Base-by-base conservation (phyloP, 768 basidiomycete genomes). In the Pulveroboletus sp. region DNA sequence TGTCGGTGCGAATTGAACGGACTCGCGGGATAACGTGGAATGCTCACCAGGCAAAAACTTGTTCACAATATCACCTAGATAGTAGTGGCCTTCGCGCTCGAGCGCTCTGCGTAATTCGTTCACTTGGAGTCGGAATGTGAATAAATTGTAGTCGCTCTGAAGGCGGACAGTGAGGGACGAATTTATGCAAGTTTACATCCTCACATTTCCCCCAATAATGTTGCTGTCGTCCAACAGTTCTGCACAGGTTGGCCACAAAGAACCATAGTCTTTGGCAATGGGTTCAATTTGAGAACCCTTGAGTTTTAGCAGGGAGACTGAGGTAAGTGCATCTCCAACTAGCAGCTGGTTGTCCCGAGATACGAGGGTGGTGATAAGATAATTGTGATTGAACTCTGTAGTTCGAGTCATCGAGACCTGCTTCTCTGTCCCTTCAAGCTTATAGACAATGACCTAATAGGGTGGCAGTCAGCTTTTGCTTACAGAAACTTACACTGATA, bases 321-420 rank as follows among this genome's bases (percentile, higher is more conserved):
- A 92, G 62, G 80, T 82, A 26, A 94, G 78, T 8, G 84, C 82
- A 60, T 96, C 93, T 32, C 88, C 89, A n/a, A 83, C 76, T 15
- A 88, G 68, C 24, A 95, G 63, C 40, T 68, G 70, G 51, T 82
- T 68, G 3, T 72, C 76, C 41, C 75, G 76, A 4, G 79, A 70
- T 0, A 77, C 80, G 18, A 96, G 68, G 48, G 79, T 82, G 5
- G 79, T 81, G 27, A 93, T 81, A 49, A 88, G 53, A 68, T 93
- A 93, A 48, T 89, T 92, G 62, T 91, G 88, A 55, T 86, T 83
- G 85, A 90, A 93, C 35, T 78, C 72, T 0, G 78, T 64, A 7
- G 80, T 57, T 28, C 72, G 70, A 6, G 61, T 59, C 55, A 70
- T 67, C 1, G 65, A 55, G 31, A 69, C 57, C 14, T 71, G 56